Conservation (phyloP, 768 basidiomycete genomes). For the Termitomyces eurrhizus region DNA sequence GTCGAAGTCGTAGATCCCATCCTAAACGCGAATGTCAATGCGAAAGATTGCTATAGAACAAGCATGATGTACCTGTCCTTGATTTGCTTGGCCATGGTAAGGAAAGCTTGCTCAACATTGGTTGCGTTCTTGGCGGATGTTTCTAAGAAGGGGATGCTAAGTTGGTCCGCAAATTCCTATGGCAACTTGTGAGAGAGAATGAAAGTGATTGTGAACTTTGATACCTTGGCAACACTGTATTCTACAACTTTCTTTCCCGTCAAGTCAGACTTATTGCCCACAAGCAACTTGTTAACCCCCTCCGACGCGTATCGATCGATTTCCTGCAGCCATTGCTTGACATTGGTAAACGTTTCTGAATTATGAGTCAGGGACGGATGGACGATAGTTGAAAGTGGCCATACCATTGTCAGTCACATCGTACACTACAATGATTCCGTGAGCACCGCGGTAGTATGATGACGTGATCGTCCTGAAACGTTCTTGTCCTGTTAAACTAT, state of each 20-base stretch:
- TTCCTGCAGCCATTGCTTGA: conserved; percentile 93
- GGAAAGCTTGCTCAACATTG: conserved; percentile 98
- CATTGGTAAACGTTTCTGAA: conserved; percentile 90
- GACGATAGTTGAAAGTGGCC: conserved; percentile 8
- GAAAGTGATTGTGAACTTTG: conserved; percentile 1
- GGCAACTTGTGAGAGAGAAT: conserved; percentile 1
- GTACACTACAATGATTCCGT: conserved; percentile 99
- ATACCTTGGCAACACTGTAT: conserved; percentile 81
- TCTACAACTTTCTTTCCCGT: conserved; percentile 96
- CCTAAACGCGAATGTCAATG: conserved; percentile 32
- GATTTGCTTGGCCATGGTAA: conserved; percentile 97
- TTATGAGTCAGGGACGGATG: neutral
- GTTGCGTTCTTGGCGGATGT: conserved; percentile 99
- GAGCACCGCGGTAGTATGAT: conserved; percentile 98
- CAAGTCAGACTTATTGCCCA: conserved; percentile 99
- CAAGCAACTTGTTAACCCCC: conserved; percentile 96
- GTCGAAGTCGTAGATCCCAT: conserved; percentile 83
- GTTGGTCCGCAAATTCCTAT: conserved; percentile 93
- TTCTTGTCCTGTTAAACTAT: conserved; percentile 70
- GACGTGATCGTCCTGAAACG: conserved; percentile 98
- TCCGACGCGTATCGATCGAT: conserved; percentile 96
- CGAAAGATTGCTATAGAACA: neutral
- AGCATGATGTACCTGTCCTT: conserved; percentile 68
- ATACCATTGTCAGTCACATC: conserved; percentile 92
- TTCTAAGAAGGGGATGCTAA: conserved; percentile 93